Conservation (phyloP, 352 stramenopile genomes). For the Globisporangium paddicum region DNA sequence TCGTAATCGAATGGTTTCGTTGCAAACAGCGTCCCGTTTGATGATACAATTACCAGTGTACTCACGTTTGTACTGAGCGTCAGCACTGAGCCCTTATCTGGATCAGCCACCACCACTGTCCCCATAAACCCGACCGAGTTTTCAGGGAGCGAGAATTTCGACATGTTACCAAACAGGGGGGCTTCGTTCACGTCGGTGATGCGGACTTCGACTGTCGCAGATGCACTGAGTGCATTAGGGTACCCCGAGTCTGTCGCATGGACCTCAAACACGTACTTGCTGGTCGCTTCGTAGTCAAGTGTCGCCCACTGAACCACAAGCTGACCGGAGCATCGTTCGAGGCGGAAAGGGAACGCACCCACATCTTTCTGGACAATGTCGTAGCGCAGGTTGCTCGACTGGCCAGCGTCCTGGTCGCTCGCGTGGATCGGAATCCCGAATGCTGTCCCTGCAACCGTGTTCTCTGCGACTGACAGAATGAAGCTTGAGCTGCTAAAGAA, state of each 20-base stretch:
- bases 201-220: conserved; percentile 23
- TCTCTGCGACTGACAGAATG: conserved; percentile 45
- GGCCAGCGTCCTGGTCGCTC: conserved; percentile 37
- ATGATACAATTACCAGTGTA: conserved; percentile 17
- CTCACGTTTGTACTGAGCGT: conserved; percentile 33
- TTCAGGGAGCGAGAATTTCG: conserved; percentile 29
- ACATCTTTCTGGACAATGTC: conserved; percentile 35
- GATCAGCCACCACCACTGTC: conserved; percentile 30
- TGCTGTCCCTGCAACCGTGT: conserved; percentile 21
- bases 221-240: conserved; percentile 22
- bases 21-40: neutral
- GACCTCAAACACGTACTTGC: conserved; percentile 35
- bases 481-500: conserved; percentile 27
- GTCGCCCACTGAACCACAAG: conserved; percentile 38
- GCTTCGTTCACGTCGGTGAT: conserved; percentile 52
- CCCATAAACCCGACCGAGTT: conserved; percentile 35
- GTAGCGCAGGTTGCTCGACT: conserved; percentile 43
- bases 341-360: conserved; percentile 32
- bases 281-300: conserved; percentile 44
- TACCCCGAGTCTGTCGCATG: conserved; percentile 39
- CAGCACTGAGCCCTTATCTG: conserved; percentile 24
- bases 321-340: conserved; percentile 52
- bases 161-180: conserved; percentile 25
- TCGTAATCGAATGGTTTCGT: conserved; percentile 33
- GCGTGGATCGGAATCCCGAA: conserved; percentile 49